Evolutionary conservation across 805 yeast species (phyloP), one percentile per base, ranked within the genome.

Genomic region (Ogataea methylovora): DNA sequence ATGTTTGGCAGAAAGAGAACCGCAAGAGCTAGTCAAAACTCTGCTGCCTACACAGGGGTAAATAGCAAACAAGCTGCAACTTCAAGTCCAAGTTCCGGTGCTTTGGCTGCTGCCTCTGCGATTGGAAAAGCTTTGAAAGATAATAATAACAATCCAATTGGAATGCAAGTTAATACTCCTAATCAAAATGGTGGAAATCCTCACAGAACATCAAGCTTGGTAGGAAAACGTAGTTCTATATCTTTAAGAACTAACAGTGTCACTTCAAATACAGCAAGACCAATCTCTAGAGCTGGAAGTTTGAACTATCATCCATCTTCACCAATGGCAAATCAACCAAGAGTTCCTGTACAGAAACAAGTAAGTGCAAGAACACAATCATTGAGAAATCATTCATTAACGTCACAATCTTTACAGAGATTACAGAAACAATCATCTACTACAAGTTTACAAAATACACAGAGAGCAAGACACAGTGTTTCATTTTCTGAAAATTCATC

Each of bases 101-200:
- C 84, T 1, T 44, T 76, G 18, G 84, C 82, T 6, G 84, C 84
- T 18, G 83, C 83, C 3, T 56, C 72, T 7, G 73, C 73, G 4
- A 67, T 72, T 38, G 78, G 78, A 2, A 56, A 58, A 33, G 74
- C 76, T 1, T 38, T 71, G 34, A 62, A 59, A 43, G 57, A 66
- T 40, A 55, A 53, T 30, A 48, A 51, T 35, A 48, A 55, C 32
- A 42, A 48, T 22, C 39, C 58, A 44, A 37, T 41, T 42, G 46
- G 52, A 48, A 30, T 62, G 50, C 43, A 48, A 43, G 27, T 61
- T n/a, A n/a, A n/a, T n/a, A n/a, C n/a, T n/a, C n/a, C n/a, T n/a
- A n/a, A n/a, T n/a, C n/a, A 43, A 29, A 52, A 58, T 48, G 64
- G 57, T 15, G 60, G 58, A 12, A 42, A 49, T 18, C 54, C 39